Conservation (phyloP, 2,329 filamentous ascomycete species). For the Ascosphaera apis region DNA sequence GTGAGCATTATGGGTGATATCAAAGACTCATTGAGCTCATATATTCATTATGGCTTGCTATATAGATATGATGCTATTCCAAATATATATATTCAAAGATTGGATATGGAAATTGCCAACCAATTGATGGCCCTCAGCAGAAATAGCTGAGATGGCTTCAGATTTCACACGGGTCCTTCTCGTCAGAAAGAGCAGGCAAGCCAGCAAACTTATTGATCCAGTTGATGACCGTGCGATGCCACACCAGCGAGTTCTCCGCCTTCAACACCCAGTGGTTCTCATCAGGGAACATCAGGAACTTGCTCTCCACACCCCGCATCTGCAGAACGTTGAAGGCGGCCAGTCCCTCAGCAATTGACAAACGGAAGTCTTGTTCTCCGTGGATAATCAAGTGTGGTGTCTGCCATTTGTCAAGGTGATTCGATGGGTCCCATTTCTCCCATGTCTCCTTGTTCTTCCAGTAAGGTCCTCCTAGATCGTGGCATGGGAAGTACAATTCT, state of each 20-base stretch:
- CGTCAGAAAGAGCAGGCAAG: constrained; percentile 20
- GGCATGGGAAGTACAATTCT: constrained; percentile 32
- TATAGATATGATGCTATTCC: too few relatives aligned
- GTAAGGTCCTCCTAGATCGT: constrained; percentile 27
- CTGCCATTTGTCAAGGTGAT: constrained; percentile 42
- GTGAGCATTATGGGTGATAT: too few relatives aligned
- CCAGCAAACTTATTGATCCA: constrained; percentile 45
- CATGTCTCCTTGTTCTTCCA: constrained; percentile 29
- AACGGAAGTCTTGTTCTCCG: constrained; percentile 68
- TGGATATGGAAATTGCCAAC: too few relatives aligned
- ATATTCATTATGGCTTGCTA: too few relatives aligned
- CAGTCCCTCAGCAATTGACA: constrained; percentile 66
- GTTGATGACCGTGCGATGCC: constrained; percentile 66
- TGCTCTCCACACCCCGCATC: constrained; percentile 48
- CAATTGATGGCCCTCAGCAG: too few relatives aligned
- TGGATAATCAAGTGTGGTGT: constrained; percentile 84
- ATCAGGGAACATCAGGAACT: constrained; percentile 60
- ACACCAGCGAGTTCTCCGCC: constrained; percentile 71
- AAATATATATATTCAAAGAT: too few relatives aligned
- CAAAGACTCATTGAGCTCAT: too few relatives aligned
- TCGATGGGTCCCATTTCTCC: constrained; percentile 34
- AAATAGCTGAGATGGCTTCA: too few relatives aligned
- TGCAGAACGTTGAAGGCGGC: constrained; percentile 74
- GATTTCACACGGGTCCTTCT: constrained; percentile 5
- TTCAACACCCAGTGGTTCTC: constrained; percentile 72